phyloP scores from a whole-genome alignment of 495 filamentous ascomycete genomes.

The Elaphomyces granulatus region DNA sequence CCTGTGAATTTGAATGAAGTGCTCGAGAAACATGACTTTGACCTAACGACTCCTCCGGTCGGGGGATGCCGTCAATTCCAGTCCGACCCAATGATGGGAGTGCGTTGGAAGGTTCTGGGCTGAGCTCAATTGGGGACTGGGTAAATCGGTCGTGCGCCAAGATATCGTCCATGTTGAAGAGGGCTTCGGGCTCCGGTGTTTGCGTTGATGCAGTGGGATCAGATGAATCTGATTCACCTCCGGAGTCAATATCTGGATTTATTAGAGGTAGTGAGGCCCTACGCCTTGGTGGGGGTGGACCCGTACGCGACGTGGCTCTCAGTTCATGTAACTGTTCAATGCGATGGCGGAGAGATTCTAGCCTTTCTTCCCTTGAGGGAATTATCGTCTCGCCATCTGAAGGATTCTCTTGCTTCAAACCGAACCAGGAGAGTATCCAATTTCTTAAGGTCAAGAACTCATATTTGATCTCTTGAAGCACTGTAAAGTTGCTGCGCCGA shows the following conservation, averaged over 20 bases:
- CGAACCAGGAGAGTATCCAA: conserved; percentile 24
- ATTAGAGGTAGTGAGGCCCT: not conserved
- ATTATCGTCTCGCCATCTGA: conserved; percentile 9
- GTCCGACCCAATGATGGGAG: conserved; percentile 17
- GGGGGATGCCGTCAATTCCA: conserved; percentile 6
- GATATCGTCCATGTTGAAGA: conserved; percentile 14
- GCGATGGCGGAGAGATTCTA: conserved; percentile 16
- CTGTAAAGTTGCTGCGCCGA: conserved; percentile 24
- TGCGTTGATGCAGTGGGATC: conserved; percentile 4
- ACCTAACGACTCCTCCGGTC: not conserved
- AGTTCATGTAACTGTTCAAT: conserved; percentile 22
- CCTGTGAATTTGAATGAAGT: not conserved
- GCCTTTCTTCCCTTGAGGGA: conserved; percentile 12
- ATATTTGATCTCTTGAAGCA: conserved; percentile 25
- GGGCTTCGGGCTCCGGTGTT: conserved; percentile 6
- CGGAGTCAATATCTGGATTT: not conserved
- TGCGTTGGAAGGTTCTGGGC: conserved; percentile 19
- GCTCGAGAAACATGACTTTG: not conserved
- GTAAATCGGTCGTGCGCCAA: conserved; percentile 26
- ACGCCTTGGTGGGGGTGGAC: conserved; percentile 1
- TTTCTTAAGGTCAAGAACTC: conserved; percentile 19
- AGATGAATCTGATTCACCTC: conserved; percentile 3
- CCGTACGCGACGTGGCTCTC: conserved; percentile 8
- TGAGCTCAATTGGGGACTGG: conserved; percentile 27
- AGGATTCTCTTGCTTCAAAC: conserved; percentile 9